Conservation (phyloP, 2,329 filamentous ascomycete species). For the Exophiala viscosa region DNA sequence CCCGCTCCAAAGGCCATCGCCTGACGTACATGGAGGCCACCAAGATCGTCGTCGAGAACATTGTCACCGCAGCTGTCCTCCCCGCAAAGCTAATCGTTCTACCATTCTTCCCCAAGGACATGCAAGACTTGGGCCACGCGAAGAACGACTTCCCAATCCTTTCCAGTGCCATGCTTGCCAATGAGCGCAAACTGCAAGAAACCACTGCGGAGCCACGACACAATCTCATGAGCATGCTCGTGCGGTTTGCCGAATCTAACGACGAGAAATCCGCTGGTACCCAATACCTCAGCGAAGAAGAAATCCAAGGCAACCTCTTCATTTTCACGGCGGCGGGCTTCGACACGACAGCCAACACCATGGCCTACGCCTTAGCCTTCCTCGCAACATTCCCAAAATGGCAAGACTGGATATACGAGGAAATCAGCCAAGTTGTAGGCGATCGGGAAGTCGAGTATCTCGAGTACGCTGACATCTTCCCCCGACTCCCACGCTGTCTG, state of each 20-base stretch:
- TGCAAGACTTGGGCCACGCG: conserved; percentile 31
- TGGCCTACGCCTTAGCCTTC: conserved; percentile 48
- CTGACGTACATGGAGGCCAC: conserved; percentile 35
- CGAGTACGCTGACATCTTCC: conserved; percentile 45
- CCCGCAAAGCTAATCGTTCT: conserved; percentile 27
- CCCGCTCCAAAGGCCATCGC: conserved; percentile 15
- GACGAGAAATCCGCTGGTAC: conserved; percentile 2
- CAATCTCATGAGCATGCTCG: conserved; percentile 25
- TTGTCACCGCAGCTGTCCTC: conserved; percentile 32
- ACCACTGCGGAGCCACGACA: conserved; percentile 31
- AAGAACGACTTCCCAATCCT: conserved; percentile 31
- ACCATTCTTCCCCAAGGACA: conserved; percentile 18
- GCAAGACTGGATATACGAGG: conserved; percentile 53
- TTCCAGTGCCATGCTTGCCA: conserved; percentile 30
- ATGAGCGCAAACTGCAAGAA: conserved; percentile 26
- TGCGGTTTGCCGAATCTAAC: conserved; percentile 10
- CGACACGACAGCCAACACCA: conserved; percentile 50
- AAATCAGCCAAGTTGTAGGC: conserved; percentile 41
- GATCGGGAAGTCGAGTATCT: conserved; percentile 28
- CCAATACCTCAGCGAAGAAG: conserved; percentile 18
- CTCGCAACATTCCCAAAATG: conserved; percentile 46
- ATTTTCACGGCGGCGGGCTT: conserved; percentile 26
- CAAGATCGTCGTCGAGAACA: conserved; percentile 31
- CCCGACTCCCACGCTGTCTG: conserved; percentile 42
- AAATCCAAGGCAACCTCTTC: conserved; percentile 26